phyloP scores from a whole-genome alignment of 805 yeast genomes.

The Starmerella stigmatis region DNA sequence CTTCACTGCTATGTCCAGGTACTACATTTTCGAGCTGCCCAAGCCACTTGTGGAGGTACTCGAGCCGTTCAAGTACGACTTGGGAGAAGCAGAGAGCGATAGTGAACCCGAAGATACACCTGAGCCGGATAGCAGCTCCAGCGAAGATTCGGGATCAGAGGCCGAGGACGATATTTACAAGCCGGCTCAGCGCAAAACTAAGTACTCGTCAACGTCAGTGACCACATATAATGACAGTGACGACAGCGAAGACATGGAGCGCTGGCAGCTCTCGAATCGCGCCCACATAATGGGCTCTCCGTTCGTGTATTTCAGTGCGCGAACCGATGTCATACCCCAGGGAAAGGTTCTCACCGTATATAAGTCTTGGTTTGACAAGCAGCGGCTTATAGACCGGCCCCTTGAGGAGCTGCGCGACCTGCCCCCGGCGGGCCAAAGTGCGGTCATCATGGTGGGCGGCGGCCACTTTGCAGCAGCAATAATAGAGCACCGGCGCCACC shows the following conservation, averaged over 20 bases:
- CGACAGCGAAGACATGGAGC: conserved; percentile 16
- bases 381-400: conserved; percentile 39
- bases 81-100: conserved; percentile 14
- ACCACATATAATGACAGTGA: conserved; percentile 36
- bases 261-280: conserved; percentile 21
- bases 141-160: conserved; percentile 22
- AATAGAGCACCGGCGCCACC: conserved; percentile 52
- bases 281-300: conserved; percentile 45
- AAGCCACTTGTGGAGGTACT: conserved; percentile 22
- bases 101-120: background rate
- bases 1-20: conserved; percentile 7
- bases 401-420: conserved; percentile 36
- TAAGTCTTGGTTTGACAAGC: conserved; percentile 46
- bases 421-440: conserved; percentile 41
- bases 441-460: conserved; percentile 88
- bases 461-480: conserved; percentile 98
- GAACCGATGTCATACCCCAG: conserved; percentile 31
- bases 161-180: conserved; percentile 22
- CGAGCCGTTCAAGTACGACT: conserved; percentile 25
- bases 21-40: conserved; percentile 22
- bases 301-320: conserved; percentile 43
- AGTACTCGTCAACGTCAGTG: conserved; percentile 34
- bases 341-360: conserved; percentile 53
- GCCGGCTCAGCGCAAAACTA: conserved; percentile 1
- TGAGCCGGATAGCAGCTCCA: conserved; percentile 1